Evolutionary conservation across 306 rosid genomes (phyloP).

Genomic region (Prunus fruticosa): DNA sequence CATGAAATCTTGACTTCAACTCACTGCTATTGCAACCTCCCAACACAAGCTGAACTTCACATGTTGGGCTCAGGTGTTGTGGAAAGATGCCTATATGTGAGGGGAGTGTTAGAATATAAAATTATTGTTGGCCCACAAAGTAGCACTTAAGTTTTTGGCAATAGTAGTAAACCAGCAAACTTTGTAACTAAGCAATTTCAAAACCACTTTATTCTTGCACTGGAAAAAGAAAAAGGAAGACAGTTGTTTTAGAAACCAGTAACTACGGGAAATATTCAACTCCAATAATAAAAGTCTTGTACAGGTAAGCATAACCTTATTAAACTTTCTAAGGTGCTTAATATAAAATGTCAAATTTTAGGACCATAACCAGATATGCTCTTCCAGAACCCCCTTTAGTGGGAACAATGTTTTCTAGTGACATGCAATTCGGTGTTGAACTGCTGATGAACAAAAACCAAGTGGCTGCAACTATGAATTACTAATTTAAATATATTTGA

Average conservation of each 20-base stretch:
- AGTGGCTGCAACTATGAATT: background rate
- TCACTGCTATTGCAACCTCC: background rate
- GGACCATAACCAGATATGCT: background rate
- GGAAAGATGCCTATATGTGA: background rate
- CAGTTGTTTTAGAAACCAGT: background rate
- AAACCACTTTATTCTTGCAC: background rate
- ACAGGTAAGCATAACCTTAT: background rate
- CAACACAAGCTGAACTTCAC: background rate
- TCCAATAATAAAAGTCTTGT: background rate
- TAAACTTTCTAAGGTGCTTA: background rate
- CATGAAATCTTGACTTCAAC: background rate
- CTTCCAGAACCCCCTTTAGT: background rate
- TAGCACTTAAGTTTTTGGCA: background rate
- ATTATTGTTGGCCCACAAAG: background rate
- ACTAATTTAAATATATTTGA: background rate
- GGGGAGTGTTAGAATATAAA: background rate
- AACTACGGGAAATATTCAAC: background rate
- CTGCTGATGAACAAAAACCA: background rate
- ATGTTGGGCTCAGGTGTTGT: background rate
- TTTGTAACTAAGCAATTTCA: background rate
- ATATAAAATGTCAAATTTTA: constrained; percentile 1
- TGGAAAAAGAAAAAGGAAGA: background rate
- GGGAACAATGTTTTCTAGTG: background rate
- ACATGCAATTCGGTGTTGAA: background rate
- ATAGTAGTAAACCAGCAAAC: background rate